Evolutionary conservation across 805 yeast genomes (phyloP).

Genomic region (Candida qinlingensis): DNA sequence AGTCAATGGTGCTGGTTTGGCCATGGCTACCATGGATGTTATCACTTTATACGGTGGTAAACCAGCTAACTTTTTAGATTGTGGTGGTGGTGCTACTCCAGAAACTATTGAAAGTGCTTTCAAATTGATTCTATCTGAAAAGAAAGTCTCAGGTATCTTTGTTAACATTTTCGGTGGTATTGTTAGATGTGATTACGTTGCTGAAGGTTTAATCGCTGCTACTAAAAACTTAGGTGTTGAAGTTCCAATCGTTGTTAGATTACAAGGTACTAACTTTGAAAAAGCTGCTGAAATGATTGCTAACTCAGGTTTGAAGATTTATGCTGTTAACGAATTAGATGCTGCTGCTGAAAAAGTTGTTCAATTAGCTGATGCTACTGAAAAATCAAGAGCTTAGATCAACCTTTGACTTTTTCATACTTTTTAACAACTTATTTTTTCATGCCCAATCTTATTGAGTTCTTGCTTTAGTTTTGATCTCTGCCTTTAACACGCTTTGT

Average conservation of each 20-base stretch:
- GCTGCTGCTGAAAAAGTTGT: constrained; percentile 96
- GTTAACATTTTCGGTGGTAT: constrained; percentile 99
- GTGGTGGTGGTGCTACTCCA: constrained; percentile 99
- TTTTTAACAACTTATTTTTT: no score
- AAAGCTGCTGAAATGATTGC: constrained; percentile 82
- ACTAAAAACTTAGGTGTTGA: constrained; percentile 85
- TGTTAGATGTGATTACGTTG: constrained; percentile 98
- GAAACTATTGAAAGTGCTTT: constrained; percentile 96
- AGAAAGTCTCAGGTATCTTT: constrained; percentile 87
- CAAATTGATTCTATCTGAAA: constrained; percentile 84
- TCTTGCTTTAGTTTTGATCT: no score
- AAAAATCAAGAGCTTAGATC: constrained; percentile 33
- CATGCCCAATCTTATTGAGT: no score
- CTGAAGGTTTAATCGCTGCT: constrained; percentile 94
- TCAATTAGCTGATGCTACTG: constrained; percentile 51
- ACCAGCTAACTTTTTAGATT: constrained; percentile 98
- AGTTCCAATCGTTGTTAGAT: constrained; percentile 95
- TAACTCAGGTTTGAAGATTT: constrained; percentile 89
- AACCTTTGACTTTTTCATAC: no score
- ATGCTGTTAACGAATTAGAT: constrained; percentile 87
- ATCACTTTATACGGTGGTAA: constrained; percentile 96
- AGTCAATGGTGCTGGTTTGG: constrained; percentile 99
- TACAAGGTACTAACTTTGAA: constrained; percentile 95
- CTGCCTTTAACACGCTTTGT: no score
- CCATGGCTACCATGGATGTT: constrained; percentile 99